Conservation (phyloP, 78 protist genomes). For the Protostelium mycophagum region DNA sequence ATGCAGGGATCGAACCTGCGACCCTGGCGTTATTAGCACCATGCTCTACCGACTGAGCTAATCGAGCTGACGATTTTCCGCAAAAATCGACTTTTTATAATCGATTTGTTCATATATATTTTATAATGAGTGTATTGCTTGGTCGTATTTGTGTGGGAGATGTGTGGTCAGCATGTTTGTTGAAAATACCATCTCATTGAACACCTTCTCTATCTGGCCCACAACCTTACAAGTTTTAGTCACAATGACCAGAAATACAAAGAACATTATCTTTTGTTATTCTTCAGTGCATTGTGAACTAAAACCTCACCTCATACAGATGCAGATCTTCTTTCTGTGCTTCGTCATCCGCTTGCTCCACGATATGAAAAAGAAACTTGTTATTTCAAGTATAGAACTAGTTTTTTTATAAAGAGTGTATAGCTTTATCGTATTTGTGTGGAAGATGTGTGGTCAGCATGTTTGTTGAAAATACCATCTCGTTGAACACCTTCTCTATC, state of each 20-base stretch:
- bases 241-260: no score
- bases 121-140: background rate
- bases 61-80: no score
- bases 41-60: constrained; percentile 85
- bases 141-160: background rate
- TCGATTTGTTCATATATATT: no score
- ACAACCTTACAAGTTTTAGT: background rate
- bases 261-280: no score
- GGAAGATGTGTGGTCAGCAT: background rate
- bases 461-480: background rate
- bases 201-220: background rate
- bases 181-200: background rate
- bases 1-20: constrained; percentile 89
- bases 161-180: background rate
- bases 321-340: no score
- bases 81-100: no score
- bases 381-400: no score
- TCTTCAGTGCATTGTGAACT: no score
- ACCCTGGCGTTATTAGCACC: constrained; percentile 86
- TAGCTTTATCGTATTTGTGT: background rate
- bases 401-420: background rate
- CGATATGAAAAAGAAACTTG: no score
- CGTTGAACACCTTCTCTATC: background rate
- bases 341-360: no score
- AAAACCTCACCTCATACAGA: no score